A percentile compares a stretch with the other conserved stretches of the same genome.
Conservation (phyloP, 306 rosid genomes). For the Cucurbita argyrosperma region DNA sequence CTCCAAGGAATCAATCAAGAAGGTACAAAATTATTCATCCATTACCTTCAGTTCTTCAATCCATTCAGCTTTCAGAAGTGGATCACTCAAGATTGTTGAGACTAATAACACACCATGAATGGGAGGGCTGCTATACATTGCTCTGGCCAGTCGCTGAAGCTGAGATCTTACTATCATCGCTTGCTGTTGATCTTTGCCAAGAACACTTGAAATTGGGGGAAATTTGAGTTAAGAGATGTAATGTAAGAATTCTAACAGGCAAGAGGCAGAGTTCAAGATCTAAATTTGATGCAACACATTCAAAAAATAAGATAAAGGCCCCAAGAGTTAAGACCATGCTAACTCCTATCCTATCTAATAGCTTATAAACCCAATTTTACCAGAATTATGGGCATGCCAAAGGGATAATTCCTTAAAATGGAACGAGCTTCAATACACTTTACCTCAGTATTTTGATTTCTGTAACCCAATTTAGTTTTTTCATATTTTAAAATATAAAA, state of each 20-base stretch:
- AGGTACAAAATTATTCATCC: background rate
- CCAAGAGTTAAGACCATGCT: background rate
- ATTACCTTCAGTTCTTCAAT: slow-evolving; percentile 24
- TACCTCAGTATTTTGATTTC: background rate
- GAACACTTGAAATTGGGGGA: slow-evolving; percentile 12
- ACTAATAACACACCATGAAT: slow-evolving; percentile 19
- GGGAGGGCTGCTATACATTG: slow-evolving; percentile 28
- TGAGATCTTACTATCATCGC: slow-evolving; percentile 19
- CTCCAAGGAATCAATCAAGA: background rate
- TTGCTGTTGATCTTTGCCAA: slow-evolving; percentile 15
- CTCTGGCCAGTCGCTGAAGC: slow-evolving; percentile 22
- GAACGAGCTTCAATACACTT: background rate
- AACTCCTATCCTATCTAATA: background rate
- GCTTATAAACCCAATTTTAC: background rate
- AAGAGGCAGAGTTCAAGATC: background rate
- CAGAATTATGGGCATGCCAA: background rate
- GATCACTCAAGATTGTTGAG: slow-evolving; percentile 20
- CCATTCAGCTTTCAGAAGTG: slow-evolving; percentile 18
- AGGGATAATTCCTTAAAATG: background rate
- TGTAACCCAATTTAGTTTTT: background rate
- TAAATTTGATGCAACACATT: background rate
- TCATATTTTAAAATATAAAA: background rate
- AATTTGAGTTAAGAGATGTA: background rate
- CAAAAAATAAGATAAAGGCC: background rate
- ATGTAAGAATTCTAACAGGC: background rate